Evolutionary conservation across 2,329 filamentous ascomycete species (phyloP), one percentile per base, ranked within the genome.

Genomic region (Epichloe scottii): DNA sequence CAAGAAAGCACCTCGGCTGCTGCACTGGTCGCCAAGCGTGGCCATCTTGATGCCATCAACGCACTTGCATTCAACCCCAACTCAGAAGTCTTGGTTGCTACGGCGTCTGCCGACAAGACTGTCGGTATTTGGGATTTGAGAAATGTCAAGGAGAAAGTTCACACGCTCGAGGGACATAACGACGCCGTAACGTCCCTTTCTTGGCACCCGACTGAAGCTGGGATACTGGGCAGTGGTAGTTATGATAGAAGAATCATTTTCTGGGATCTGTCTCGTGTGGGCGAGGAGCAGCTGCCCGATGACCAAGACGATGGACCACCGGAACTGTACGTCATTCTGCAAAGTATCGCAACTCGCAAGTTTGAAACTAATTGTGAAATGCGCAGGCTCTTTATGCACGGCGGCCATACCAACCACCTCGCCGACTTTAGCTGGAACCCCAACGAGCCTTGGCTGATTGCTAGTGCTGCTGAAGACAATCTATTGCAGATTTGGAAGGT

Each of bases 391-490:
- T 98, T 98, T 71, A 97, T 98, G 90, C 93, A 98, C 62, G 93
- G 93, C 54, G 93, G 93, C 34, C 94, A 98, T 72, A 98, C 93
- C 11, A 96, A 96, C 70, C 86, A 94, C 58, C 81, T 98, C 55
- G 89, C 88, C 37, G 94, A 98, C 68, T 98, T 98, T 63, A 91
- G 86, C 70, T 98, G 91, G 91, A 98, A 98, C 68, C 81, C 82
- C 59, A 95, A 95, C 65, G 89, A 96, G 62, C 90, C 91, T 4
- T 98, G 94, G 94, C 81, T 96, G 51, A 87, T 98, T 58, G 90
- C 89, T 66, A 95, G 87, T 54, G 90, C 93, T 15, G 93, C 91
- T 1, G 94, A 98, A 66, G 93, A 98, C 71, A 98, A 98, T 64
- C 75, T 97, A 58, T 78, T 98, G 56, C 93, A 98, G 69, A 87